Percentiles rank a stretch among this genome's conserved stretches.
These are phyloP conservation scores for Solanum commersonii DNA, from an alignment of 257 asterid genomes.

Conservation along the genomic window DNA sequence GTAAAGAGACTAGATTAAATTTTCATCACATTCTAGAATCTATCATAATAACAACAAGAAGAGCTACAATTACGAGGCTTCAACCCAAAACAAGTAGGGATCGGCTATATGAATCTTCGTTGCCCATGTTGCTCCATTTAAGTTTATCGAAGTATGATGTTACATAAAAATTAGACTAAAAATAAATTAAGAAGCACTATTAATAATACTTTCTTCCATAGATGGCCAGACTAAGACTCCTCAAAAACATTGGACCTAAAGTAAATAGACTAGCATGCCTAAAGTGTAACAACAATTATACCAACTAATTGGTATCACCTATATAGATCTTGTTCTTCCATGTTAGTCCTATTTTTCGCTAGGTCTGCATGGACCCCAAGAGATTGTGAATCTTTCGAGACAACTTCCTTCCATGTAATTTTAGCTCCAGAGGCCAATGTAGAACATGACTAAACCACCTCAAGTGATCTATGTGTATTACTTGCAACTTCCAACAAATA, in stretches of 20 bases:
- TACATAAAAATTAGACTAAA: background rate
- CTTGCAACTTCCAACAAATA: background rate
- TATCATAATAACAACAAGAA: background rate
- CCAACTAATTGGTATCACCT: background rate
- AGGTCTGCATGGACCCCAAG: background rate
- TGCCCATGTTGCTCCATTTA: background rate
- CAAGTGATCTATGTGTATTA: background rate
- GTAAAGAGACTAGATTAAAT: background rate
- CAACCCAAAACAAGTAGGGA: background rate
- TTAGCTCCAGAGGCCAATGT: background rate
- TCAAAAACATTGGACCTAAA: background rate
- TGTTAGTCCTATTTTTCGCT: background rate
- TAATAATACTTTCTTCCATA: background rate
- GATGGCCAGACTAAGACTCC: background rate
- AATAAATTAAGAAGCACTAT: background rate
- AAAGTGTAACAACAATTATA: background rate
- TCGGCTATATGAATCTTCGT: background rate
- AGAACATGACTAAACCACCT: background rate
- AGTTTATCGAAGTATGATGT: background rate
- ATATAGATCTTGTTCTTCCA: background rate
- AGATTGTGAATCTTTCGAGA: background rate
- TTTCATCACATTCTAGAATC: background rate
- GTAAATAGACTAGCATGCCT: background rate
- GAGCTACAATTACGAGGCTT: background rate
- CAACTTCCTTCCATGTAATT: background rate